Conservation (phyloP, 768 basidiomycete species). For the Suillus paluster region DNA sequence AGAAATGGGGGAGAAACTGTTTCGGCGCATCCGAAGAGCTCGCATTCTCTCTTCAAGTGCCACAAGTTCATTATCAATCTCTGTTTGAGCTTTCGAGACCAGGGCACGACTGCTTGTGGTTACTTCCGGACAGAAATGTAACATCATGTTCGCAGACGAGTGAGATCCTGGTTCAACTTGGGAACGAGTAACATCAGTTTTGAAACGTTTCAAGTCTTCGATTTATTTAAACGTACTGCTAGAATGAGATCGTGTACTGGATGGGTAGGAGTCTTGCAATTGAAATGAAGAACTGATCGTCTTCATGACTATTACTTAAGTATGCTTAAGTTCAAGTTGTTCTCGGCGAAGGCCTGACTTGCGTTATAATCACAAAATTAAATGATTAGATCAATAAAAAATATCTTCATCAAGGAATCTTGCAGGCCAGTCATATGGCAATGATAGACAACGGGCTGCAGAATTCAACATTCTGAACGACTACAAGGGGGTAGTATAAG, state of each 20-base stretch:
- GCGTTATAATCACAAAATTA: background rate
- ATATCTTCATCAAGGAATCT: background rate
- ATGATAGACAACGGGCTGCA: background rate
- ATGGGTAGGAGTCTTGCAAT: too few relatives aligned
- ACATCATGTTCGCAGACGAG: background rate
- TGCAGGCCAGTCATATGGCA: too few relatives aligned
- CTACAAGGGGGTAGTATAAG: background rate
- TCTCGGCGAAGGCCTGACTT: too few relatives aligned
- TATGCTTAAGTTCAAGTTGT: too few relatives aligned
- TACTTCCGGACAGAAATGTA: background rate
- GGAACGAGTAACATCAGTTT: background rate
- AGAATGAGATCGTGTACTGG: background rate
- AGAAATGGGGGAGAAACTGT: conserved; percentile 10
- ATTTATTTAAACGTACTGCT: background rate
- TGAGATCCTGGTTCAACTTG: background rate
- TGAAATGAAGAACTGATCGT: too few relatives aligned
- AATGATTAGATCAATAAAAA: background rate
- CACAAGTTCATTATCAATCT: conserved; percentile 9
- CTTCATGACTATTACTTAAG: too few relatives aligned
- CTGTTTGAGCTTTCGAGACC: background rate
- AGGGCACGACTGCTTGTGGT: background rate
- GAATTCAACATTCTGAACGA: background rate
- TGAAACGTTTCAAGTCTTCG: background rate
- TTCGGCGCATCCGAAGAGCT: conserved; percentile 11
- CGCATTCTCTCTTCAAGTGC: conserved; percentile 1